Evolutionary conservation across 306 rosid species (phyloP), one percentile per base, ranked within the genome.

Genomic region (Clitoria ternatea): DNA sequence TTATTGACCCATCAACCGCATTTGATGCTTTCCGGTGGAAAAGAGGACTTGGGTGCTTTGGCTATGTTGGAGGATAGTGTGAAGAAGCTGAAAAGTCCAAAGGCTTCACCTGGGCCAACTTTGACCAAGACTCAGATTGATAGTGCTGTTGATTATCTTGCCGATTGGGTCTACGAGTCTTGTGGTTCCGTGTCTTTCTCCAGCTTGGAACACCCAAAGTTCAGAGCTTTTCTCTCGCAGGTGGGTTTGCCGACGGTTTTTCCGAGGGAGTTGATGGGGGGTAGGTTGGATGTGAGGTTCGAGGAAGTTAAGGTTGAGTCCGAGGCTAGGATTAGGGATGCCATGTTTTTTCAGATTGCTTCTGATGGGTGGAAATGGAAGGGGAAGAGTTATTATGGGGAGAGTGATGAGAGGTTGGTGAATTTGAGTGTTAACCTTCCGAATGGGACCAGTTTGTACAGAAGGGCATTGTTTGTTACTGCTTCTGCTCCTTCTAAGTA

Each of bases 1-100:
- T 24, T 81, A 71, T 7, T 78, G 22, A 43, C 81, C n/a, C 85
- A 73, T 60, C 90, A 84, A 20, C 87, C 80, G 82, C 95, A 86
- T 88, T 83, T 90, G 89, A 71, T 90, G 91, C 61, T 90, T 0
- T 93, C 97, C 0, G 98, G 98, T 5, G 98, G 98, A 39, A 93
- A 88, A 68, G 98, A 93, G 29, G 98, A 93, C 61, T 81, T 88
- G 78, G 97, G 90, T 5, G 89, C 98, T 24, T 72, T 90, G 78
- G 98, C 98, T 65, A 88, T 93, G 98, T 67, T 93, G 80, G 96
- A 90, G 52, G 97, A 90, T 55, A 93, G 97, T 71, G 97, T 93
- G 73, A 93, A 93, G 90, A 93, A 87, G 90, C 82, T 93, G 2
- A 93, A 90, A 79, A 93, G 98, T 75, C 98, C 98, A 0, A 90